Evolutionary conservation across 2,329 filamentous ascomycete genomes (phyloP), one percentile per base, ranked within the genome.

Genomic region (Chaetomiaceae sp.): DNA sequence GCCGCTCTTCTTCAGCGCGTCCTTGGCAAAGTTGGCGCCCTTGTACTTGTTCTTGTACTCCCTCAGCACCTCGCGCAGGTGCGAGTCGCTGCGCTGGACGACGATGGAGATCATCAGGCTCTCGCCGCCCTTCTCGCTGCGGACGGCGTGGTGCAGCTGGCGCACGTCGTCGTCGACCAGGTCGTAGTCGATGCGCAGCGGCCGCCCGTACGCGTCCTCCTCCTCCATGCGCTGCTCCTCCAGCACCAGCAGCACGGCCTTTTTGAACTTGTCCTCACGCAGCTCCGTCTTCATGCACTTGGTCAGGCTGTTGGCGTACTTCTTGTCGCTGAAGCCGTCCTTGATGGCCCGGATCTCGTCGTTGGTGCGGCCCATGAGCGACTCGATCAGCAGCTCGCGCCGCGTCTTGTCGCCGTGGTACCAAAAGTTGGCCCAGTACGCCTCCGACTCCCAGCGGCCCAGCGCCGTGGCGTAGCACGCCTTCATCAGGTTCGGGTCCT

Each of bases 371-470:
- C 93, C 93, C 83, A 96, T 95, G 17, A 99, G 78, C 5, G 85
- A 82, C 69, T 99, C 93, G 61, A 97, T 96, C 47, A 99, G 79
- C 31, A 99, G 76, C 68, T 97, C 92, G 5, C 91, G 82, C 3
- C 89, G 80, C 7, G 85, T 88, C 62, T 85, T 87, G 67, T 92
- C 87, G 33, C 85, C 85, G 65, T 96, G 92, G 70, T 96, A 97
- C 85, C 90, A 97, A 69, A 89, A 96, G 67, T 96, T 97, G 53
- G 92, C 90, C 91, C 93, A 99, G 75, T 96, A 96, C 0, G 89
- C 89, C 68, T 99, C 93, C 60, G 84, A 86, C 71, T 96, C 93
- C 85, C 90, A 97, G 46, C 80, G 79, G 9, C 93, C 93, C 0
- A 97, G 79, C 0, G 92, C 90, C 2, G 89, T 91, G 3, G 91